Conservation (phyloP, 1,284 basidiomycete species). For the Leccinum variabile region DNA sequence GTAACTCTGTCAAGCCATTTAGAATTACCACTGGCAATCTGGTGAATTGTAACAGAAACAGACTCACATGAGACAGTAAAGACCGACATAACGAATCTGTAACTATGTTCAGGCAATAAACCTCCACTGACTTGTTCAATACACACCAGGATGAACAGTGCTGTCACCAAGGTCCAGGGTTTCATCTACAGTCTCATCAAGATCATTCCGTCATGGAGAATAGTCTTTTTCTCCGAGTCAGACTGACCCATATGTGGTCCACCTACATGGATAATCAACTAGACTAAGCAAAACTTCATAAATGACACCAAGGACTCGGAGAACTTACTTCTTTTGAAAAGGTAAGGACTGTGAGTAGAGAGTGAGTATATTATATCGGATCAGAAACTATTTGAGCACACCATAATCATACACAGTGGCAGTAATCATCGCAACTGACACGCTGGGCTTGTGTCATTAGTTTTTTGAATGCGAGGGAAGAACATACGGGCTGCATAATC, state of each 20-base stretch:
- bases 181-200: neutral
- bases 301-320: neutral
- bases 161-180: neutral
- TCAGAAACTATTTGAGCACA: neutral
- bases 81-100: neutral
- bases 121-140: neutral
- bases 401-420: neutral
- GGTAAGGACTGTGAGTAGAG: neutral
- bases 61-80: neutral
- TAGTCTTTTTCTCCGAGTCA: neutral
- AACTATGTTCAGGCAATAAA: too few relatives aligned
- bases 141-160: neutral
- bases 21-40: neutral
- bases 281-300: neutral
- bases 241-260: neutral
- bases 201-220: neutral
- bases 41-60: neutral
- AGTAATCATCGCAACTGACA: neutral
- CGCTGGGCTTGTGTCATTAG: neutral
- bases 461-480: neutral
- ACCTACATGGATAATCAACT: neutral
- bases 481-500: neutral
- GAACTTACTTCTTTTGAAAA: neutral
- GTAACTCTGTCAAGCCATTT: neutral
- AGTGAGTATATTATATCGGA: neutral